Conservation (phyloP, 192 early-diverging fungal genomes). For the Gamsiella multidivaricata region DNA sequence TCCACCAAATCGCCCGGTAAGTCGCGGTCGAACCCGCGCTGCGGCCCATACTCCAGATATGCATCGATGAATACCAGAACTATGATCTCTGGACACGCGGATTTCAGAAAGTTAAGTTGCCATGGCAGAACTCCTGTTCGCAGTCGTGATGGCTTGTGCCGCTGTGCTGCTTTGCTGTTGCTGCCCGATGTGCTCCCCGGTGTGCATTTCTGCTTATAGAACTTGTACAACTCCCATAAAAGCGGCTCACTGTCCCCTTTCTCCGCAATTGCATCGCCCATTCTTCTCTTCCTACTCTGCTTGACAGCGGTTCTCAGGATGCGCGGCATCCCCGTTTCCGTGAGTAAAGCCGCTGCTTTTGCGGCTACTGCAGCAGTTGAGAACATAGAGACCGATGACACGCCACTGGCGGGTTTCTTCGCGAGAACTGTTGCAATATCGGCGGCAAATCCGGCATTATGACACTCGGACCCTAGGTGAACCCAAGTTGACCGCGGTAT, state of each 20-base stretch:
- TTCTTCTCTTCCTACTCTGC: neutral
- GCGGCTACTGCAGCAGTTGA: slow-evolving; percentile 8
- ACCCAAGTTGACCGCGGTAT: slow-evolving; percentile 31
- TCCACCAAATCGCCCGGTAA: slow-evolving; percentile 23
- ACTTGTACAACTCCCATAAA: slow-evolving; percentile 12
- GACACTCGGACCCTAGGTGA: slow-evolving; percentile 29
- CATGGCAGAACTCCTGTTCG: slow-evolving; percentile 6
- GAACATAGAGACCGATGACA: neutral
- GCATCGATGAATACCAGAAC: slow-evolving; percentile 16
- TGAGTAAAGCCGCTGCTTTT: slow-evolving; percentile 7
- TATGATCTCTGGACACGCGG: slow-evolving; percentile 36
- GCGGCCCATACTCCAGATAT: slow-evolving; percentile 21
- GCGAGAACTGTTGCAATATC: slow-evolving; percentile 5
- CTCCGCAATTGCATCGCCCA: neutral
- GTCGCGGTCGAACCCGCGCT: slow-evolving; percentile 25
- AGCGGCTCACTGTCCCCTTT: neutral
- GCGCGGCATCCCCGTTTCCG: slow-evolving; percentile 20
- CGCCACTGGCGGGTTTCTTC: neutral
- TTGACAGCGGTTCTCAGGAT: slow-evolving; percentile 24
- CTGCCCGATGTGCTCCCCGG: neutral
- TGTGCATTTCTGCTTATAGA: neutral
- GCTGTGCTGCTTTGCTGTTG: neutral
- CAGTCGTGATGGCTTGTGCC: no score
- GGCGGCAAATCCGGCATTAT: slow-evolving; percentile 19
- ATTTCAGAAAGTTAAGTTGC: slow-evolving; percentile 36